phyloP scores from a whole-genome alignment of 148 eudicot genomes.

The Diospyros lotus region DNA sequence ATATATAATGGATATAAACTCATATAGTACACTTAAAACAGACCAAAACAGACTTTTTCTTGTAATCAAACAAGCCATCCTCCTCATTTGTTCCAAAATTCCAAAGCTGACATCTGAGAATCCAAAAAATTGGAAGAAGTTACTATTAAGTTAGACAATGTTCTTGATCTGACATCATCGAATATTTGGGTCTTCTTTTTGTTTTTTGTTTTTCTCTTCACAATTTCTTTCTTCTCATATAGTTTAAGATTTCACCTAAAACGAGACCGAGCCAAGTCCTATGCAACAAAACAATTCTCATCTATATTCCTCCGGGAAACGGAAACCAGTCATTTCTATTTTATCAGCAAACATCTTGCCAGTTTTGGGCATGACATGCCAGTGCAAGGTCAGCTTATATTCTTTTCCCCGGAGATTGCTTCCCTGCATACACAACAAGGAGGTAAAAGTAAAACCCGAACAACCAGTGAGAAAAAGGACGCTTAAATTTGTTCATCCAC shows the following conservation, averaged over 20 bases:
- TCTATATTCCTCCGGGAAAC: constrained; percentile 63
- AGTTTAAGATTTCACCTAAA: constrained; percentile 1
- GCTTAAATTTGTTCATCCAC: neutral
- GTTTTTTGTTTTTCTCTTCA: neutral
- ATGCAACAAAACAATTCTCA: constrained; percentile 8
- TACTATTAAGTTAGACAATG: neutral
- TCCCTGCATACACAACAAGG: constrained; percentile 38
- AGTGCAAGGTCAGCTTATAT: constrained; percentile 84
- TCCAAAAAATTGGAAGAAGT: constrained; percentile 8
- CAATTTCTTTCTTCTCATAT: neutral
- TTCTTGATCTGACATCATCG: neutral
- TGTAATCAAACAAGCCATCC: too few relatives aligned
- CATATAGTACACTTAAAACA: too few relatives aligned
- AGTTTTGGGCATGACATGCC: constrained; percentile 99
- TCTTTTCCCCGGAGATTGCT: constrained; percentile 75
- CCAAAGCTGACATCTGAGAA: neutral
- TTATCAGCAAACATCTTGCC: constrained; percentile 93
- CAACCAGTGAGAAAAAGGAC: neutral
- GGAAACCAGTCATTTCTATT: constrained; percentile 66
- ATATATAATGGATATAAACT: too few relatives aligned
- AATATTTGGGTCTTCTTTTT: neutral
- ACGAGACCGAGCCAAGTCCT: neutral
- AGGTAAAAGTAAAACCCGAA: neutral
- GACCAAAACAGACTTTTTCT: too few relatives aligned
- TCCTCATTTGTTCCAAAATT: too few relatives aligned